Evolutionary conservation across 441 rosid species (phyloP), one percentile per base, ranked within the genome.

Genomic region (Gossypium davidsonii): DNA sequence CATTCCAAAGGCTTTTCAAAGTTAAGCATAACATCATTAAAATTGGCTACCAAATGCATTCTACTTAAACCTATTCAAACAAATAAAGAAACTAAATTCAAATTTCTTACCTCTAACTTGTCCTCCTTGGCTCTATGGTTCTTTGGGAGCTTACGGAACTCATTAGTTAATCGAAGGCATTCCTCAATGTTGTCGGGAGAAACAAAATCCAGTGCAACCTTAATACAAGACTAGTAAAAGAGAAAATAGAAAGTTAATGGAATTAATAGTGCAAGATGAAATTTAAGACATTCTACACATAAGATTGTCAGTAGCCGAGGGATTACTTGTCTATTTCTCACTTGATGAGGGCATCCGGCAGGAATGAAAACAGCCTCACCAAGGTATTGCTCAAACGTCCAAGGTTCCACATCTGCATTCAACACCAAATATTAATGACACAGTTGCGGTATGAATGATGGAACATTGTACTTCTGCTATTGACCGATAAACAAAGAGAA

Each of bases 191-290:
- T 92, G 61, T 90, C 97, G 7, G 97, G 97, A 6, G 96, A 92
- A 17, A 92, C 97, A 71, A 92, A 90, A 78, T 92, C 96, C 14
- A 84, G 82, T 0, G 97, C 97, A 65, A 92, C 94, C 78, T 92
- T 92, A 28, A 88, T 90, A 73, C 97, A 92, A 3, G 95, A 92
- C 97, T 92, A 71, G 20, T 59, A 73, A 48, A 44, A 73, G 2
- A n/a, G 37, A 3, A 11, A 21, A 12, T 5, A 17, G 0, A 6
- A 1, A 48, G 57, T n/a, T 1, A 48, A 67, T 67, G 42, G 58
- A 48, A 67, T 48, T 48, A 48, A n/a, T 48, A n/a, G 58, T n/a
- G 42, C 57, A 48, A 67, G 42, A 5, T 14, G 42, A 48, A 67
- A 48, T 14, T 46, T 14, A 14, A n/a, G 51, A 48, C 8, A 48